phyloP scores from a whole-genome alignment of 305 asterid species.

The Fraxinus albicans region DNA sequence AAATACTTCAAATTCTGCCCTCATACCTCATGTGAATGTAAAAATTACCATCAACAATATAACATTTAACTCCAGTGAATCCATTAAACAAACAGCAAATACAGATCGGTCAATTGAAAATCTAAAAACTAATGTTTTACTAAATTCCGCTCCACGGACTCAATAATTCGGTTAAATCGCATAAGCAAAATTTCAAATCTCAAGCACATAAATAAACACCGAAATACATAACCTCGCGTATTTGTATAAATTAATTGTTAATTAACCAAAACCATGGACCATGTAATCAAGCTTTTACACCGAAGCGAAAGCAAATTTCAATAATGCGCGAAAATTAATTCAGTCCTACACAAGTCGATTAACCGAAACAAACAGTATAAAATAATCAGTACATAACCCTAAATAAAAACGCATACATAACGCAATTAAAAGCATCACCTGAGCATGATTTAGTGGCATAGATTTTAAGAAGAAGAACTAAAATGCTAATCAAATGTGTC shows the following conservation, averaged over 20 bases:
- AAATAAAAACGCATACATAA: slow-evolving; percentile 8
- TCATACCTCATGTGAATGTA: background rate
- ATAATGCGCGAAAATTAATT: background rate
- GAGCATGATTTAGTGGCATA: slow-evolving; percentile 94
- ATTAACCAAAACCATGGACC: slow-evolving; percentile 25
- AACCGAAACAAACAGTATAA: slow-evolving; percentile 6
- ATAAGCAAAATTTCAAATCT: background rate
- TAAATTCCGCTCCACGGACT: background rate
- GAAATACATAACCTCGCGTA: background rate
- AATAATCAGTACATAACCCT: background rate
- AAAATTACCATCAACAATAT: background rate
- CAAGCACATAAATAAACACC: background rate
- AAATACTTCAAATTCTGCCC: background rate
- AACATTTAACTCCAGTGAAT: background rate
- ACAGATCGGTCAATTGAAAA: background rate
- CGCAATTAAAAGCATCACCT: slow-evolving; percentile 39
- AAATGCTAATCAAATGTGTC: slow-evolving; percentile 87
- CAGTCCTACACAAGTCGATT: slow-evolving; percentile 14
- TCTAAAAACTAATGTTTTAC: background rate
- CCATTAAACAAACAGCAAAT: background rate
- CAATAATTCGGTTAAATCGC: background rate
- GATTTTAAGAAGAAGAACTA: slow-evolving; percentile 90
- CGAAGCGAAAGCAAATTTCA: slow-evolving; percentile 21
- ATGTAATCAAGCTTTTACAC: slow-evolving; percentile 12
- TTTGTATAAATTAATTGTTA: background rate